Base-by-base conservation (phyloP, 108 stramenopile species). In the Fragilariopsis cylindrus region DNA sequence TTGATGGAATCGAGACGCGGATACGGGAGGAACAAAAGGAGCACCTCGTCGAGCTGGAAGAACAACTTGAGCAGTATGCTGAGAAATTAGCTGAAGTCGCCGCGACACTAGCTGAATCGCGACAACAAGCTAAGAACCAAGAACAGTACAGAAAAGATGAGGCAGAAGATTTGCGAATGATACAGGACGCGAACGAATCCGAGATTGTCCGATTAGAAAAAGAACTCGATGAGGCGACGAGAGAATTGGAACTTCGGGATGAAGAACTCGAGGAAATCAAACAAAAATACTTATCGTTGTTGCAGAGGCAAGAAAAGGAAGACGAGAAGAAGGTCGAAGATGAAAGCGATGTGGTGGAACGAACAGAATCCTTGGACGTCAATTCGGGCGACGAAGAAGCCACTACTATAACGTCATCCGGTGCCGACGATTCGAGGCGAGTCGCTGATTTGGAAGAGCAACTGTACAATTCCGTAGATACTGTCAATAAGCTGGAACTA, bases 11-110 rank as follows among this genome's bases (percentile, higher is more conserved):
- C 6, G 62, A 43, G 62, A 52, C 19, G 40, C 65, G 57, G 16
- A 41, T 43, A 54, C 52, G 85, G 44, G 21, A 54, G 11, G 50
- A 79, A 66, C 83, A 80, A 19, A 74, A 82, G 15, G 57, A 60
- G n/a, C 65, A 60, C 11, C 81, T 86, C 65, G 71, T 66, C 15
- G 44, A 48, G 6, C 55, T 86, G 30, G 71, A 76, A 30, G 72
- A 79, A 49, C 62, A 86, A 58, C 48, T 86, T 21, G 44, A 58
- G 12, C 50, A 82, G 16, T 78, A 73, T 55, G 74, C 73, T 11
- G 85, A 87, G 30, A 78, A 87, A 73, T 74, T 78, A 5, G 84
- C 81, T 39, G 84, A 85, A 19, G 57, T 91, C 50, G 76, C 76
- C 39, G 68, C 74, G 4, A 73, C 79, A 19, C 70, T 89, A 2